Conservation (phyloP, 257 asterid genomes). For the Cordia subcordata region DNA sequence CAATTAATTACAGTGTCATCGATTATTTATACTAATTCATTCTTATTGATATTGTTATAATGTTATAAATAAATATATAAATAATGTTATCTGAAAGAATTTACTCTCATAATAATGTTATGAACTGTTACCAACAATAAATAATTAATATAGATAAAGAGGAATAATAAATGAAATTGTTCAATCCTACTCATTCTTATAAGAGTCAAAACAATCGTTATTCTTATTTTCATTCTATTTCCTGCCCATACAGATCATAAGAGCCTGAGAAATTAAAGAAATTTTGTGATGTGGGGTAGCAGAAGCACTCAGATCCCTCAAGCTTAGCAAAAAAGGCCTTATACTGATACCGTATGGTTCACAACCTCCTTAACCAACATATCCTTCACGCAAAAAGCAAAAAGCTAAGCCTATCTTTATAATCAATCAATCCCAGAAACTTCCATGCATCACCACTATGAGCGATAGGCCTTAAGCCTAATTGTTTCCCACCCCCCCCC, state of each 20-base stretch:
- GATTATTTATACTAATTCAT: too few relatives aligned
- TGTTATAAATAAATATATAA: too few relatives aligned
- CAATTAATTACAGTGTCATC: too few relatives aligned
- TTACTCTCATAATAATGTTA: too few relatives aligned
- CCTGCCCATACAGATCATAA: slow-evolving; percentile 6
- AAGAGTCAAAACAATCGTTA: background rate
- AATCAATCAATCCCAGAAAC: slow-evolving; percentile 28
- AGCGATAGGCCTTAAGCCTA: slow-evolving; percentile 43
- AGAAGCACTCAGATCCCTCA: slow-evolving; percentile 51
- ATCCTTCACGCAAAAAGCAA: too few relatives aligned
- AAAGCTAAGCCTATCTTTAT: background rate
- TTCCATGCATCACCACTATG: slow-evolving; percentile 36
- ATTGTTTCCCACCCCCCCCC: too few relatives aligned
- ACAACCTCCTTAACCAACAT: slow-evolving; percentile 6
- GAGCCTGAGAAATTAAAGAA: too few relatives aligned
- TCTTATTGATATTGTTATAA: too few relatives aligned
- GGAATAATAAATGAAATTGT: too few relatives aligned
- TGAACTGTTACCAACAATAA: too few relatives aligned
- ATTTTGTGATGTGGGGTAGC: slow-evolving; percentile 38
- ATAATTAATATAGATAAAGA: too few relatives aligned
- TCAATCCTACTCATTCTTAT: background rate
- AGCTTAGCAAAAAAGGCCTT: background rate
- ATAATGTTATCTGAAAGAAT: too few relatives aligned
- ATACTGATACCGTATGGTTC: slow-evolving; percentile 38
- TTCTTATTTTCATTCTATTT: background rate